Evolutionary conservation across 2,329 filamentous ascomycete species (phyloP).

Genomic region (Aulographum hederae): DNA sequence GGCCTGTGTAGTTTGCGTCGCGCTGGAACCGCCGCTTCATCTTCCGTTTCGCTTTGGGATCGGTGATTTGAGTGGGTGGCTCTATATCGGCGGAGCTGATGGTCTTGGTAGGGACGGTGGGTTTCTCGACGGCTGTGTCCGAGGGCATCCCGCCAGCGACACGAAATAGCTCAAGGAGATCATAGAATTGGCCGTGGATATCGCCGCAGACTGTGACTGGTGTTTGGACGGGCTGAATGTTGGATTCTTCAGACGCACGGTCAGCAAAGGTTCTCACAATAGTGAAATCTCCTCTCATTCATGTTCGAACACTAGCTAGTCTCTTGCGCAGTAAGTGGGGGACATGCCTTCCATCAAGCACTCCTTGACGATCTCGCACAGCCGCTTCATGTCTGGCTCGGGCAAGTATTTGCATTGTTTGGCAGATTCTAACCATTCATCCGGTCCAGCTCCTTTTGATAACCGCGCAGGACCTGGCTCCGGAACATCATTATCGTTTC

Average conservation of each 20-base stretch:
- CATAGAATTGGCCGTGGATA: slow-evolving; percentile 98
- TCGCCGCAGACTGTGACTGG: slow-evolving; percentile 96
- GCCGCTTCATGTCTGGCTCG: slow-evolving; percentile 92
- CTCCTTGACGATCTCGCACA: slow-evolving; percentile 98
- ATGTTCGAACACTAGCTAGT: too few relatives aligned
- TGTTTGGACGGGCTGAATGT: slow-evolving; percentile 93
- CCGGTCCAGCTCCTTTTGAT: slow-evolving; percentile 64
- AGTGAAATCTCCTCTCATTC: too few relatives aligned
- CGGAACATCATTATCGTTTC: slow-evolving; percentile 45
- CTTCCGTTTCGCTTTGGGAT: slow-evolving; percentile 75
- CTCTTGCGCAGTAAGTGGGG: too few relatives aligned
- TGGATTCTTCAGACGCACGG: slow-evolving; percentile 56
- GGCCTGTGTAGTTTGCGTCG: slow-evolving; percentile 34
- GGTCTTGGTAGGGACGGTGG: slow-evolving; percentile 18
- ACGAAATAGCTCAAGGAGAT: slow-evolving; percentile 88
- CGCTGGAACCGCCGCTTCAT: slow-evolving; percentile 41
- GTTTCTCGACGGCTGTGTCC: slow-evolving; percentile 28
- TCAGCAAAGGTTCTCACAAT: too few relatives aligned
- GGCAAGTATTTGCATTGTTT: slow-evolving; percentile 96
- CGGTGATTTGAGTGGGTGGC: slow-evolving; percentile 72
- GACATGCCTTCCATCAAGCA: slow-evolving; percentile 84
- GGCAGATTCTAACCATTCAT: slow-evolving; percentile 93
- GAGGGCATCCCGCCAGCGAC: slow-evolving; percentile 95
- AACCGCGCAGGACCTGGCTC: slow-evolving; percentile 83
- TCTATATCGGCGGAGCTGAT: slow-evolving; percentile 88